Base-by-base conservation (phyloP, 768 basidiomycete genomes). In the Calocera viscosa region DNA sequence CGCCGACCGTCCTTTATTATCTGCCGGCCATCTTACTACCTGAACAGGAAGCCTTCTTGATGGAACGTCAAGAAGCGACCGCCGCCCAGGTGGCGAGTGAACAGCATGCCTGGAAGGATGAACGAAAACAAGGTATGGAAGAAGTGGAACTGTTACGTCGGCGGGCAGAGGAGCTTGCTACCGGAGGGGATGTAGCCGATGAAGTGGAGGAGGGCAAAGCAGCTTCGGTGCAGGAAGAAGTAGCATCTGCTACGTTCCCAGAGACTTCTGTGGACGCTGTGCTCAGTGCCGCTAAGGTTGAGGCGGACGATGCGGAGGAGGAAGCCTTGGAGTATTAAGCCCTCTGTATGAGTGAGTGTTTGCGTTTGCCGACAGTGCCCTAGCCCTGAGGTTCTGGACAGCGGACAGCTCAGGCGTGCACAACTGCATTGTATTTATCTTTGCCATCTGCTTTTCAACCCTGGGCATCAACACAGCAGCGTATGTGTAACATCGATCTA, bases 21-120 rank as follows among this genome's bases (percentile, higher is more conserved):
- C 83, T 90, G 63, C 90, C 90, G 34, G 83, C 82, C 35, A 76
- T 86, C 66, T 80, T 91, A 24, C 82, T 83, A 0, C 80, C 87
- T 24, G 80, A 82, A 19, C 90, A 92, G 76, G 87, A 88, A 74
- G 78, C 81, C 2, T 90, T 90, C 70, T 72, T 91, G 12, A 74
- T 75, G 63, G 80, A 78, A 65, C 80, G 88, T 64, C 89, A 86
- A 76, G 79, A 77, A 70, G 84, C 90, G 88, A 83, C 87, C 17
- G 71, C 76, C 39, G 83, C 84, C 69, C 85, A 86, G 22, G 77
- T 80, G 7, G 86, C 88, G 72, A 83, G 80, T 67, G 90, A 91
- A 75, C 90, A 89, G 86, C 72, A 76, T 3, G 71, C 77, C 5
- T 92, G 90, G 79, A 78, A 75, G 38, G 79, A 78, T 39, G 89